Evolutionary conservation across 2,329 filamentous ascomycete species (phyloP).

Genomic region (Alternaria sp.): DNA sequence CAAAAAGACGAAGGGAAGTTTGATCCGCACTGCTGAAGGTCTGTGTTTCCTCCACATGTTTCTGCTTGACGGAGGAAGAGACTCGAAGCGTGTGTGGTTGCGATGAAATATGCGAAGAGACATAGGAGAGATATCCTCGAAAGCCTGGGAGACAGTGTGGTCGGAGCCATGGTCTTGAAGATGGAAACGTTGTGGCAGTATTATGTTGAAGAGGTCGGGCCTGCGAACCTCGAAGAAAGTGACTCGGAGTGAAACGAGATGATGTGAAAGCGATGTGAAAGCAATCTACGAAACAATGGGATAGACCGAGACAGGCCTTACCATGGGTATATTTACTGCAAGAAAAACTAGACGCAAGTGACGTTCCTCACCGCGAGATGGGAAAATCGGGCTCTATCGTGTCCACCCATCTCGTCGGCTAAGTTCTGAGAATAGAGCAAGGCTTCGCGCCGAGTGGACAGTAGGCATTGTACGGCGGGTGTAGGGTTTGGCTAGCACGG

Average conservation of each 20-base stretch:
- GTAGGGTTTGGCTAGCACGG: slow-evolving; percentile 25
- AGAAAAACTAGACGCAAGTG: slow-evolving; percentile 22
- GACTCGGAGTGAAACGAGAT: slow-evolving; percentile 20
- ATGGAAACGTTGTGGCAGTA: slow-evolving; percentile 6
- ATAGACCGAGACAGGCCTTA: slow-evolving; percentile 18
- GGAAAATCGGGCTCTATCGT: slow-evolving; percentile 17
- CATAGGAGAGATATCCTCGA: slow-evolving; percentile 46
- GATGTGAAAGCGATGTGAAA: slow-evolving; percentile 11
- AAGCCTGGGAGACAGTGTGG: slow-evolving; percentile 40
- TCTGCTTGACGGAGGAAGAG: slow-evolving; percentile 43
- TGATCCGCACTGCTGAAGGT: slow-evolving; percentile 61
- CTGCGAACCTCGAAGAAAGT: slow-evolving; percentile 21
- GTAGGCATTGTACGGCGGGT: slow-evolving; percentile 33
- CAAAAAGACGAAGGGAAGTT: slow-evolving; percentile 72
- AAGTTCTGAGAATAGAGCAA: slow-evolving; percentile 44
- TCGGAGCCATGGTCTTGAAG: slow-evolving; percentile 38
- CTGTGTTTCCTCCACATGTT: slow-evolving; percentile 62
- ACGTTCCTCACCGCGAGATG: slow-evolving; percentile 20
- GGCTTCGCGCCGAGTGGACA: slow-evolving; percentile 47
- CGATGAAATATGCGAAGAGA: slow-evolving; percentile 40
- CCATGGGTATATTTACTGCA: slow-evolving; percentile 33
- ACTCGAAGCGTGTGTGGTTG: slow-evolving; percentile 36
- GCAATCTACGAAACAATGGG: slow-evolving; percentile 13
- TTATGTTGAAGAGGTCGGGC: slow-evolving; percentile 19
- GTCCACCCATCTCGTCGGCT: slow-evolving; percentile 25